Evolutionary conservation across 164 flowering plant species (phyloP).

Genomic region (Vitis rupestris): DNA sequence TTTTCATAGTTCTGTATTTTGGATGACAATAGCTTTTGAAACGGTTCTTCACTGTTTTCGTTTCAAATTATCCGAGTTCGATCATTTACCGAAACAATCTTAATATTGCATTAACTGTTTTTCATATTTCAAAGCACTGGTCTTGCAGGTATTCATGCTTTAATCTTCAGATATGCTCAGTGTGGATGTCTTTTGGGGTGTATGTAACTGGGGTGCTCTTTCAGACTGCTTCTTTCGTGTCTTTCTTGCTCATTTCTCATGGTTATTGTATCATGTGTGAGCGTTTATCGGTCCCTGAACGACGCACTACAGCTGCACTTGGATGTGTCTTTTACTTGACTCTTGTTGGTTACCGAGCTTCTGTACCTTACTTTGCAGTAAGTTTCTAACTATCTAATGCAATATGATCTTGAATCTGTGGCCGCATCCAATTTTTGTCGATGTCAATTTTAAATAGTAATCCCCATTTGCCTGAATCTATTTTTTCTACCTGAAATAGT

Average conservation of each 20-base stretch:
- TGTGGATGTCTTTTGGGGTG: conserved; percentile 96
- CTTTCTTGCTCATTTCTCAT: conserved; percentile 79
- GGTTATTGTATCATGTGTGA: conserved; percentile 91
- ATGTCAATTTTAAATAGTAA: not conserved
- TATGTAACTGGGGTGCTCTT: conserved; percentile 84
- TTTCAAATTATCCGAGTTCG: too few species aligned
- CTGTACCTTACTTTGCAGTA: conserved; percentile 85
- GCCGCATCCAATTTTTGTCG: not conserved
- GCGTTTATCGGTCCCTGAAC: conserved; percentile 70
- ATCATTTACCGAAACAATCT: too few species aligned
- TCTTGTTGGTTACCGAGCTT: conserved; percentile 83
- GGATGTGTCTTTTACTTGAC: conserved; percentile 82
- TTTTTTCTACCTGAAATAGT: conserved; percentile 2
- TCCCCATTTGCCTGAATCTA: not conserved
- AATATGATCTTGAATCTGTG: conserved; percentile 2
- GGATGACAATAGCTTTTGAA: too few species aligned
- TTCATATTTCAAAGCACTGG: not conserved
- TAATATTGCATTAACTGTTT: not conserved
- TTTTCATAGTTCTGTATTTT: not conserved
- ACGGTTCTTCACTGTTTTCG: too few species aligned
- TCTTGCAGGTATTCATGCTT: conserved; percentile 80
- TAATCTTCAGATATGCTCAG: conserved; percentile 71
- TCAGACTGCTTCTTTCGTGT: conserved; percentile 80
- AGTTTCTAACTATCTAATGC: conserved; percentile 27
- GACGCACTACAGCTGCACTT: conserved; percentile 69